A percentile compares a stretch with the other conserved stretches of the same genome.
Conservation (phyloP, 31 red algal genomes). For the Odonthalia washingtoniensis region DNA sequence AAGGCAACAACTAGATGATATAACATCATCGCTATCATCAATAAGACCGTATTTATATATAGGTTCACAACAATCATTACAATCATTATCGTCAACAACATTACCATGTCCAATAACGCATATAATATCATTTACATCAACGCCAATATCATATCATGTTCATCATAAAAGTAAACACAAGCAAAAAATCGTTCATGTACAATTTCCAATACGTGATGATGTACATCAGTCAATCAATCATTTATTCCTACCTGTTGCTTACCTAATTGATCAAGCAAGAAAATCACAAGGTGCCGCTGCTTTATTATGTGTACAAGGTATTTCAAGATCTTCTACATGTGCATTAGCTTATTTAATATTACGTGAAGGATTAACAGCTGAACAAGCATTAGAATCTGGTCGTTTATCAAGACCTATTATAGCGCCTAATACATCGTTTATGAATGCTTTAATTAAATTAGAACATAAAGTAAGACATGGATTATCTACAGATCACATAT, state of each 20-base stretch:
- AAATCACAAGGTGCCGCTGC: background rate
- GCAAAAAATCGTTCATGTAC: background rate
- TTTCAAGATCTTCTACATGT: background rate
- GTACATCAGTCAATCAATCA: background rate
- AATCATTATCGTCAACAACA: background rate
- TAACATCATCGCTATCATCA: background rate
- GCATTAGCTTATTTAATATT: background rate
- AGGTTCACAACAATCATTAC: background rate
- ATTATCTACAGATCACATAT: background rate
- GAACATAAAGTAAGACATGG: background rate
- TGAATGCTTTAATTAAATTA: background rate
- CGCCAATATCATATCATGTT: background rate
- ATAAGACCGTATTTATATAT: background rate
- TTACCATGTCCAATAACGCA: background rate
- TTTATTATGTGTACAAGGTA: conserved; percentile 5
- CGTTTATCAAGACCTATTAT: background rate
- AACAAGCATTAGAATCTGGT: background rate
- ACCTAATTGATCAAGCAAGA: background rate
- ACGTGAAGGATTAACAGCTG: background rate
- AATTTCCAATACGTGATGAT: background rate
- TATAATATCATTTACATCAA: background rate
- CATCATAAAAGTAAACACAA: background rate
- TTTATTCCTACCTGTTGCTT: background rate
- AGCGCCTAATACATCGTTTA: background rate
- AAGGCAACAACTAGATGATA: too few relatives aligned